A percentile compares a stretch with the other conserved stretches of the same genome.
These are phyloP conservation scores for Leccinum obscurum DNA, from an alignment of 768 basidiomycete species.

Conservation along the genomic window DNA sequence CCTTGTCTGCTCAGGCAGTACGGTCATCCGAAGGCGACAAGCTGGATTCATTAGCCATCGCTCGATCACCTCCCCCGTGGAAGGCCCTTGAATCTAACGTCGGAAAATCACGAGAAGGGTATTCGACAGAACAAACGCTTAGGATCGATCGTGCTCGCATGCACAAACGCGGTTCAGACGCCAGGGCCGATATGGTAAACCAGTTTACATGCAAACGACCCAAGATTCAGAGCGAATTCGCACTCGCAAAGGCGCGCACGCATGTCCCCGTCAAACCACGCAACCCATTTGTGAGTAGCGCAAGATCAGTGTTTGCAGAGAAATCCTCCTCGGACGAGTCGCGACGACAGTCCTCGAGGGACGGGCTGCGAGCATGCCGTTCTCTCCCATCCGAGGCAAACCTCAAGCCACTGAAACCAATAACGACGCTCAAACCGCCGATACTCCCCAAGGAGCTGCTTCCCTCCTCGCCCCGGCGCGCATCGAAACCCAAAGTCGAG, in stretches of 20 bases:
- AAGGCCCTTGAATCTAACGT: not conserved
- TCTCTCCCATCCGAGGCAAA: constrained; percentile 10
- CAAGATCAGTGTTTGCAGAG: constrained; percentile 25
- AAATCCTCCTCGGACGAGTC: not conserved
- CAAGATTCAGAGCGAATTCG: constrained; percentile 24
- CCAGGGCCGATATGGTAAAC: constrained; percentile 18
- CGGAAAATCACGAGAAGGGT: not conserved
- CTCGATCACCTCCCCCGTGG: constrained; percentile 31
- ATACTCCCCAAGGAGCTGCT: constrained; percentile 29
- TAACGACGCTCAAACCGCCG: constrained; percentile 31
- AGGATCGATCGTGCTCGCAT: constrained; percentile 28
- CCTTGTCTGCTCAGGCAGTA: constrained; percentile 21
- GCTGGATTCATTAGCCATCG: constrained; percentile 28
- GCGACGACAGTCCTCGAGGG: not conserved
- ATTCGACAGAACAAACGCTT: not conserved
- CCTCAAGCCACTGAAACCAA: constrained; percentile 28
- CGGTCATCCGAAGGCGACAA: constrained; percentile 12
- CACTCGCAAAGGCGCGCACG: constrained; percentile 11
- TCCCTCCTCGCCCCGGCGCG: constrained; percentile 7
- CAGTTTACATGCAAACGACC: constrained; percentile 24
- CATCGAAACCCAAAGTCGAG: constrained; percentile 5
- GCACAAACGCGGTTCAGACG: constrained; percentile 24
- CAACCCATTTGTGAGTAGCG: constrained; percentile 24
- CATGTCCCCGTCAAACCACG: constrained; percentile 3
- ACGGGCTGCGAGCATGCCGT: constrained; percentile 5